Base-by-base conservation (phyloP, 352 stramenopile species). In the Phytophthora fragariaefolia region DNA sequence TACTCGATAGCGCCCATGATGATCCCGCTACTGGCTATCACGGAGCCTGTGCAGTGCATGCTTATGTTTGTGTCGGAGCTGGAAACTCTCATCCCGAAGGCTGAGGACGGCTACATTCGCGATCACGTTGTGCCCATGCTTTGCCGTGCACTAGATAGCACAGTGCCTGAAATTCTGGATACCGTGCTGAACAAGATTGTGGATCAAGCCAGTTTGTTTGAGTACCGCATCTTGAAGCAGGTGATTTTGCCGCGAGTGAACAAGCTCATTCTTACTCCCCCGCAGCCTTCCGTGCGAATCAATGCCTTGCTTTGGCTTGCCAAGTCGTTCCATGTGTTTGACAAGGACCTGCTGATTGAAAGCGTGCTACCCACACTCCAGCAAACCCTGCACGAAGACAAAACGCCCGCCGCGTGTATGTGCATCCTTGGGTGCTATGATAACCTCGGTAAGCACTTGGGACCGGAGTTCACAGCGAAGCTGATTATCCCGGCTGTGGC, bases 1-100 rank as follows among this genome's bases (percentile, higher is more conserved):
- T 74, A 84, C 56, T 81, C 81, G 18, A 91, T 96, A 22, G 84
- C 83, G 12, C 83, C 78, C 1, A 93, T 96, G 86, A 87, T 96
- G 80, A 78, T 94, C 36, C 74, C 83, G 13, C 72, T 96, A 18
- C 69, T 96, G 26, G 77, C 77, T 4, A 96, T 96, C 58, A 82
- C 83, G n/a, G 88, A 96, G 66, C 88, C 88, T 1, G 86, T 95
- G 28, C 88, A 96, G 66, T 95, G 86, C 58, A 96, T 96, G 88
- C 85, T 96, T 38, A 96, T 95, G 86, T 96, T 96, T 45, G 88
- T 96, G 10, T 93, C 85, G 27, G 87, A 94, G 50, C 66, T 96
- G 12, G 86, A 96, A 56, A 79, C 83, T 24, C 65, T 96, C 22
- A 82, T 96, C 20, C 86, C 86, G 1, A 96, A 96, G 55, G 88